Base-by-base conservation (phyloP, 345 rosid genomes). In the Melastoma malabathricum region DNA sequence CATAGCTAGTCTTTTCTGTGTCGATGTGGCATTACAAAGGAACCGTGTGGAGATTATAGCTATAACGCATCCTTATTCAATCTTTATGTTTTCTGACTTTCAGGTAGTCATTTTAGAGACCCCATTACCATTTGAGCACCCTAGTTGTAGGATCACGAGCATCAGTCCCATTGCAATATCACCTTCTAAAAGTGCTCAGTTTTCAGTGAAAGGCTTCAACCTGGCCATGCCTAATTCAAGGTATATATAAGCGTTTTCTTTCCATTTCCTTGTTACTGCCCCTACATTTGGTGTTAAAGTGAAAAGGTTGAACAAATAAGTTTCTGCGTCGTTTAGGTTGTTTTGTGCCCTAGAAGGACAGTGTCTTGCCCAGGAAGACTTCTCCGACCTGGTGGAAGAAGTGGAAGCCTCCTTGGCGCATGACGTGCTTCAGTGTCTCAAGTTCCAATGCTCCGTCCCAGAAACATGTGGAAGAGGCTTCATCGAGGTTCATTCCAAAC, bases 31-130 rank as follows among this genome's bases (percentile, higher is more conserved):
- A 29, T 29, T 29, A 10, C 38, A 29, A 29, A 29, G 38, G 38
- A 29, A 29, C 1, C 5, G 38, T 10, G 38, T 29, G 1, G 38
- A 29, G 38, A 29, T 29, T 29, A 29, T 5, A 29, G 38, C 6
- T 1, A 10, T 29, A 16, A 8, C 10, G 43, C 3, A 0, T 50
- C 15, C 20, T 50, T 8, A 27, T 50, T 5, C 6, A 13, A 29
- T 29, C 38, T 29, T 29, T 29, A 29, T 29, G 8, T 2, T 10
- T 4, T 29, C 38, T 59, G 45, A 54, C 62, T 43, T 75, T 63
- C 80, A 83, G 92, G 92, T 51, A 72, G 75, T 77, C 60, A 68
- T 83, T 60, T 61, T 83, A 46, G 82, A 75, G 43, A 51, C 69
- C 8, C 66, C 71, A 7, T 68, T 75, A 29, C 80, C 74, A 64